phyloP scores from a whole-genome alignment of 2,329 filamentous ascomycete genomes.

The Penicillium olsonii region DNA sequence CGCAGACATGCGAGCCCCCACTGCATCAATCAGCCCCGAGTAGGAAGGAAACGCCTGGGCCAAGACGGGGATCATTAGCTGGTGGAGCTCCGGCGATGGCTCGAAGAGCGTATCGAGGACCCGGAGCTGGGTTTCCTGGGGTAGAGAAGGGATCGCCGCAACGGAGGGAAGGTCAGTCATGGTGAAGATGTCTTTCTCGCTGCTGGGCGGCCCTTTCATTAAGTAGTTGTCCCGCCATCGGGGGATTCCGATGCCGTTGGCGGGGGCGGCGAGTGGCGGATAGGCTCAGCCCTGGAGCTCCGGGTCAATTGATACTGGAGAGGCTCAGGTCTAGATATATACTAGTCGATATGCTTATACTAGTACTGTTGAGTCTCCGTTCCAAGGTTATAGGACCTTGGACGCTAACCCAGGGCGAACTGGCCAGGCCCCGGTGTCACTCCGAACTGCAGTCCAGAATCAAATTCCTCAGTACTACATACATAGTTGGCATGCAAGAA shows the following conservation, averaged over 20 bases:
- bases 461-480: no score
- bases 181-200: not conserved
- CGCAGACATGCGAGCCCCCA: constrained; percentile 63
- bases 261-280: constrained; percentile 14
- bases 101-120: constrained; percentile 82
- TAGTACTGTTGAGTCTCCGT: no score
- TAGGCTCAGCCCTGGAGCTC: not conserved
- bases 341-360: no score
- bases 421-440: no score
- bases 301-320: no score
- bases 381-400: no score
- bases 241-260: constrained; percentile 19
- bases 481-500: no score
- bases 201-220: not conserved
- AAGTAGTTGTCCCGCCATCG: constrained; percentile 14
- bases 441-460: no score
- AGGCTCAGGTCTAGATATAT: no score
- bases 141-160: constrained; percentile 56
- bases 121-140: constrained; percentile 54
- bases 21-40: constrained; percentile 64
- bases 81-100: constrained; percentile 72
- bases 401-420: no score
- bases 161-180: constrained; percentile 58
- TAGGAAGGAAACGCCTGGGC: constrained; percentile 67
- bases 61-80: constrained; percentile 69